Conservation (phyloP, 768 basidiomycete species). For the Tubosaeta sp. region DNA sequence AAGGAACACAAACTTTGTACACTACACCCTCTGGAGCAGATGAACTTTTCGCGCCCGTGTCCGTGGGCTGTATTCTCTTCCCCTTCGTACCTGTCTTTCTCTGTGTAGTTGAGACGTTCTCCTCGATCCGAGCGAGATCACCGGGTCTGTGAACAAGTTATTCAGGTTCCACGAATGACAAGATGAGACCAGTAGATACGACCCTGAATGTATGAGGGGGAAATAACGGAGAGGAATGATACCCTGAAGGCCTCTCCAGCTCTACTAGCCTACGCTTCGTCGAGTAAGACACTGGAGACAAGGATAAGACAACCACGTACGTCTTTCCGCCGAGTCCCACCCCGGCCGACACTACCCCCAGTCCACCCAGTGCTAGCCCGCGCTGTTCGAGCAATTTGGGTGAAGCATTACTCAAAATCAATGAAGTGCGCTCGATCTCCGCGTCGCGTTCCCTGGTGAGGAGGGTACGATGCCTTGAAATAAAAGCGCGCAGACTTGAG, state of each 20-base stretch:
- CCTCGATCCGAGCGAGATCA: constrained; percentile 83
- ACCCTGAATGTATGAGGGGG: constrained; percentile 87
- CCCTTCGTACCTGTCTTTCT: constrained; percentile 43
- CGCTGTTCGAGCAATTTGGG: constrained; percentile 84
- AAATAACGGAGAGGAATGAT: constrained; percentile 64
- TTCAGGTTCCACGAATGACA: constrained; percentile 6
- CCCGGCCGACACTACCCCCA: constrained; percentile 67
- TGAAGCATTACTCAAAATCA: constrained; percentile 78
- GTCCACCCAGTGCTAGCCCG: constrained; percentile 72
- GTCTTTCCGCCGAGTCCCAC: constrained; percentile 92
- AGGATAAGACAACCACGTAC: constrained; percentile 37
- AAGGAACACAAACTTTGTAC: constrained; percentile 55
- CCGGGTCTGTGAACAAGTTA: constrained; percentile 55
- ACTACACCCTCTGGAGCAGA: constrained; percentile 72
- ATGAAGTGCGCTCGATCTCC: constrained; percentile 76
- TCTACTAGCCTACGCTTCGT: constrained; percentile 70
- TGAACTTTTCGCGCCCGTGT: constrained; percentile 36
- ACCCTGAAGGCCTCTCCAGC: constrained; percentile 77
- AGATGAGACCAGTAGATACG: constrained; percentile 7
- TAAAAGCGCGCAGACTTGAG: constrained; percentile 47
- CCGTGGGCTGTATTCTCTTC: constrained; percentile 36
- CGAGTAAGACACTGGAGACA: constrained; percentile 17
- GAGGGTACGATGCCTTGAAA: constrained; percentile 62
- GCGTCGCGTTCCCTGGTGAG: constrained; percentile 71
- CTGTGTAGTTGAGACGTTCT: constrained; percentile 47